Conservation (phyloP, 2,329 filamentous ascomycete species). For the Aulographum hederae region DNA sequence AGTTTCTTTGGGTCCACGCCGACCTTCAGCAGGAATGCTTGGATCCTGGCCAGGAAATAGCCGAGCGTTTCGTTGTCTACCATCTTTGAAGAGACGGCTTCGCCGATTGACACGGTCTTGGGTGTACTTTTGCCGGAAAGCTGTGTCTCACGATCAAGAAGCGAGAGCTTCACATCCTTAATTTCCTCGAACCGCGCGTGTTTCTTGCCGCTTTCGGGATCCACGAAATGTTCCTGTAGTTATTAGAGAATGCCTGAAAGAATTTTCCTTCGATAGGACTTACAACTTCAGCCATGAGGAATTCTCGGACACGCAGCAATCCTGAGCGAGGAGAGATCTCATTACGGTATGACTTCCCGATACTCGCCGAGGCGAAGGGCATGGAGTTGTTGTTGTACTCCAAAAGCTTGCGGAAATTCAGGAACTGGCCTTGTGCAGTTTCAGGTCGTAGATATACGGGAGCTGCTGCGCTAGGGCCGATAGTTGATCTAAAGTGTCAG, state of each 20-base stretch:
- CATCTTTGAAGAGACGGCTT: conserved; percentile 64
- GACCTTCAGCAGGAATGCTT: conserved; percentile 75
- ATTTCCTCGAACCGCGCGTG: conserved; percentile 77
- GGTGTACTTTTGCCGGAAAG: conserved; percentile 67
- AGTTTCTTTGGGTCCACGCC: conserved; percentile 78
- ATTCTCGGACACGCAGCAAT: conserved; percentile 85
- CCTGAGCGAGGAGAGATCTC: conserved; percentile 90
- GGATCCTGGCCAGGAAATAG: conserved; percentile 90
- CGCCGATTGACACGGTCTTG: conserved; percentile 57
- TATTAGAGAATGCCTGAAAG: conserved; percentile 25
- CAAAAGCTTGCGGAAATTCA: conserved; percentile 90
- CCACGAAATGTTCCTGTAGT: conserved; percentile 98
- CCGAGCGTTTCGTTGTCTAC: conserved; percentile 97
- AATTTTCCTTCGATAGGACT: neutral
- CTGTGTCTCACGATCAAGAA: conserved; percentile 75
- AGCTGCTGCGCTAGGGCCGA: conserved; percentile 77
- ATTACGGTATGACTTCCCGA: conserved; percentile 96
- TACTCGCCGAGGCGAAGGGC: conserved; percentile 92
- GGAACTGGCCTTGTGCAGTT: conserved; percentile 94
- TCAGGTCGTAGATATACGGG: conserved; percentile 80
- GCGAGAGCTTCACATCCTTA: conserved; percentile 61
- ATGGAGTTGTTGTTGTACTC: conserved; percentile 91
- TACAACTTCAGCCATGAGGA: conserved; percentile 23
- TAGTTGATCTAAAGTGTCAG: too few relatives aligned
- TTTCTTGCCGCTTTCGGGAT: conserved; percentile 87